Conservation (phyloP, 805 yeast species). For the Candida broadrunensis region DNA sequence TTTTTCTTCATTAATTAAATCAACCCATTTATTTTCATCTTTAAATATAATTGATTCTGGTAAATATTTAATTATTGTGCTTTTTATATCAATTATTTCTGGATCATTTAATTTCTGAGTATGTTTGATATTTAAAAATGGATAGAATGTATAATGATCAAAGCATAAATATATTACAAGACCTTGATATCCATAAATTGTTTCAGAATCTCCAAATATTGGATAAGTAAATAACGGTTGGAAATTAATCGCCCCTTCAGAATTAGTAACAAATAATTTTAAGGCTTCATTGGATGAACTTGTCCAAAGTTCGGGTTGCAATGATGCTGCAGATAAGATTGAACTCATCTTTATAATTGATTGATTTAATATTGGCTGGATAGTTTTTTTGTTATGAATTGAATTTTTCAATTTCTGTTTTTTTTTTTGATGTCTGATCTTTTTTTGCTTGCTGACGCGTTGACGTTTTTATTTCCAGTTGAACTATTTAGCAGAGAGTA, state of each 20-base stretch:
- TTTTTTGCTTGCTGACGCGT: too few relatives aligned
- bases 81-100: conserved; percentile 58
- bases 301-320: conserved; percentile 75
- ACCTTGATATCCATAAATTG: conserved; percentile 78
- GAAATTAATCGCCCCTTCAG: conserved; percentile 56
- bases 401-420: too few relatives aligned
- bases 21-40: conserved; percentile 70
- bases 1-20: conserved; percentile 48
- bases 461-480: too few relatives aligned
- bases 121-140: conserved; percentile 64
- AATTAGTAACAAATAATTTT: conserved; percentile 53
- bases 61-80: conserved; percentile 52
- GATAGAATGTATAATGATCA: conserved; percentile 71
- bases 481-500: too few relatives aligned
- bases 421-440: too few relatives aligned
- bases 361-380: too few relatives aligned
- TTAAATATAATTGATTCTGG: conserved; percentile 60
- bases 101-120: conserved; percentile 49
- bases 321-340: conserved; percentile 17
- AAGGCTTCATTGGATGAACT: conserved; percentile 67
- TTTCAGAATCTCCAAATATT: conserved; percentile 88
- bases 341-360: too few relatives aligned
- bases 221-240: conserved; percentile 87
- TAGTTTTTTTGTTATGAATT: too few relatives aligned
- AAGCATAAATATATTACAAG: conserved; percentile 64